Conservation (phyloP, 1,284 basidiomycete genomes). For the Puccinia coronata region DNA sequence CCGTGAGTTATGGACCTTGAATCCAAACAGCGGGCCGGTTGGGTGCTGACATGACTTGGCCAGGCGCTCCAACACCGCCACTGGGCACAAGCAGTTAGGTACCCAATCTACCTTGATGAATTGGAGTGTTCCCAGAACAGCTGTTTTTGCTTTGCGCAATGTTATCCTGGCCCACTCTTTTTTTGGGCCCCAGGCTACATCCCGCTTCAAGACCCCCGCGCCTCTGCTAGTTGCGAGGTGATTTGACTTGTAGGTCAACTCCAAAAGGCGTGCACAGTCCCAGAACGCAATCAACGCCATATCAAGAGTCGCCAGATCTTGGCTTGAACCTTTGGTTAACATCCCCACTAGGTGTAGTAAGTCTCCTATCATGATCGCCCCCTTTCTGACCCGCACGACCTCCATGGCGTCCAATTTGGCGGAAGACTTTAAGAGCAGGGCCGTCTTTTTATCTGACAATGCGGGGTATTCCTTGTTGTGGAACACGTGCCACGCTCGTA, state of each 20-base stretch:
- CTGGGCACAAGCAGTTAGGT: too few relatives aligned
- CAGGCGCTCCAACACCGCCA: too few relatives aligned
- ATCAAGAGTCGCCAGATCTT: not conserved
- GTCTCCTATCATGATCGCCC: not conserved
- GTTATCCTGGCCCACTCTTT: too few relatives aligned
- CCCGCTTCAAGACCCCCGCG: not conserved
- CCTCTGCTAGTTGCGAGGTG: not conserved
- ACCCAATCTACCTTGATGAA: too few relatives aligned
- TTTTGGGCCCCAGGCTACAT: not conserved
- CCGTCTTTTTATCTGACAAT: not conserved
- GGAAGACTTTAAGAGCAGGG: not conserved
- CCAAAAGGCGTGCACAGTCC: not conserved
- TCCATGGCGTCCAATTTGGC: not conserved
- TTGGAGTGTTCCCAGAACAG: too few relatives aligned
- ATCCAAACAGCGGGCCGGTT: too few relatives aligned
- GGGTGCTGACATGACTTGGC: too few relatives aligned
- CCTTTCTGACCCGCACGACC: not conserved
- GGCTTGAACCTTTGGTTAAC: not conserved
- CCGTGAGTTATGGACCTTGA: too few relatives aligned
- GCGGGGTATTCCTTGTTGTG: not conserved
- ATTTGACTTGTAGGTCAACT: not conserved
- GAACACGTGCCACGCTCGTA: constrained; percentile 15
- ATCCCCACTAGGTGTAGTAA: not conserved
- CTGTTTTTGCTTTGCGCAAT: too few relatives aligned
- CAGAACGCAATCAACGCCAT: not conserved